Evolutionary conservation across 192 early-diverging fungal species (phyloP), one percentile per base, ranked within the genome.

Genomic region (Umbelopsis ramanniana): DNA sequence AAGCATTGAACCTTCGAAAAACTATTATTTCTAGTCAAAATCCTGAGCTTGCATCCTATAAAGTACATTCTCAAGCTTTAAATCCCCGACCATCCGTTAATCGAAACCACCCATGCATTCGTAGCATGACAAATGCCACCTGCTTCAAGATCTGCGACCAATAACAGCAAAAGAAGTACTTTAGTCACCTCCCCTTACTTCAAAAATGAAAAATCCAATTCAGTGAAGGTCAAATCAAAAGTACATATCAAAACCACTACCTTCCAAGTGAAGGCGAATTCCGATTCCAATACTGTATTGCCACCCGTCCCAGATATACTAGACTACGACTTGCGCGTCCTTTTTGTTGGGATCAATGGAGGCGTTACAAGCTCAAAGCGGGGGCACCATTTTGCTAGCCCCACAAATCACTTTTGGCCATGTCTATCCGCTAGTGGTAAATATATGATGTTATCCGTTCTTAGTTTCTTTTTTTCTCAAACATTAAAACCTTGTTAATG

Each of bases 301-400:
- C 23, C 33, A 35, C 71, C 71, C 1, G 54, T 86, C 1, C 63
- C 80, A 26, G 87, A 88, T 67, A 74, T 81, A 12, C 67, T 88
- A 15, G 83, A 75, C 38, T 73, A 85, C 68, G 80, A 86, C 57
- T 70, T 88, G 17, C 77, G 79, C 19, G 83, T 93, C 2, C 68
- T 93, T n/a, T 93, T 92, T 73, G 83, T 92, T 11, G 92, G 92
- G 0, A 90, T 93, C 73, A 93, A 93, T 72, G 90, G 89, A 10
- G 92, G 92, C 17, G 72, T 89, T 12, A 72, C 79, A 8, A 90
- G 88, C 67, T 84, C 88, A 21, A 69, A 77, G 21, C 77, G 76
- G 52, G 84, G 86, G 11, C 87, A 88, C 54, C 92, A 93, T 70
- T 93, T 90, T 82, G 85, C 90, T 17, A 86, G 87, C 60, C 89